Base-by-base conservation (phyloP, 2,329 filamentous ascomycete species). In the Penicillium italicum region DNA sequence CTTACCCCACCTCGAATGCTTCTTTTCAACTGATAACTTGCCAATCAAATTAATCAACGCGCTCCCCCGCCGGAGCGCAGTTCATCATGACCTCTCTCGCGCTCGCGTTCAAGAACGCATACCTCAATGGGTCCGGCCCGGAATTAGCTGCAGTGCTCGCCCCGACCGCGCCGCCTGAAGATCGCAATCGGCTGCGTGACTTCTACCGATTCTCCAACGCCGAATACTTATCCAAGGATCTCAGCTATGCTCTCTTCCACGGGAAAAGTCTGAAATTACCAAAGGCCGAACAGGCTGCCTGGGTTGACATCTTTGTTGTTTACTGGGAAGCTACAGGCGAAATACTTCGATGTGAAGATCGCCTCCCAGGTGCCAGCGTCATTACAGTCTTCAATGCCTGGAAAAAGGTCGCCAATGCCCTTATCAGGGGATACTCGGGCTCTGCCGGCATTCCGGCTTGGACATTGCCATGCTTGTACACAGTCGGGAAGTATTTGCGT, bases 381-480 rank as follows among this genome's bases (percentile, higher is more conserved):
- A 82, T 82, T n/a, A 87, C 83, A 53, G 89, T 92, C 0, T 99
- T 96, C 69, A 88, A 91, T 59, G 78, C 86, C 11, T 97, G 94
- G 92, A 95, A 90, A 69, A 90, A 96, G 38, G 70, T 97, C 59
- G 85, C 89, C 43, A 89, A 88, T 60, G 79, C 81, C 45, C 79
- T 97, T 37, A 86, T 92, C 55, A 85, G 91, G 62, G 91, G 91
- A 31, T 97, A 97, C 71, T 87, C 86, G 34, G 87, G 83, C 62
- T 79, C 58, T 24, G 44, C 81, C 53, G 82, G 84, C 3, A 90
- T 97, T 65, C 86, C 90, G 62, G 87, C 91, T 31, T 99, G 94
- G 93, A 94, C 91, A 0, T 85, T 99, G 49, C 92, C 94, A 4
- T 92, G 90, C 69, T 80, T 99, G 37, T 97, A 97, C 69, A 82